Conservation (phyloP, 306 rosid genomes). For the Coriaria nepalensis region DNA sequence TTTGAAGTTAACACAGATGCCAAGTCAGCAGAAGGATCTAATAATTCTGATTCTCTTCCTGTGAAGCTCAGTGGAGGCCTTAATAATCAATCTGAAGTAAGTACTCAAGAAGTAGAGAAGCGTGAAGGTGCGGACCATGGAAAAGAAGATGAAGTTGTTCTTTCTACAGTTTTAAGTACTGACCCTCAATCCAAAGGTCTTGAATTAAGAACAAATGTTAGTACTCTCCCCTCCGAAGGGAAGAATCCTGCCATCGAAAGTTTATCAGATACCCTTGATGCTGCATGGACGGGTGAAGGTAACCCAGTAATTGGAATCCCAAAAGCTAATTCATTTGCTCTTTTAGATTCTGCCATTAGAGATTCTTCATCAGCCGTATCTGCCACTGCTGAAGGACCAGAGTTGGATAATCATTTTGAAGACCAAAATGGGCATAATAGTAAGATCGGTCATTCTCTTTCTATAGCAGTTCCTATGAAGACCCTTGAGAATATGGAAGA, state of each 20-base stretch:
- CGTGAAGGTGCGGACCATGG: background rate
- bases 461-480: constrained; percentile 7
- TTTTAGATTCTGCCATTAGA: constrained; percentile 30
- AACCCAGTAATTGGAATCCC: constrained; percentile 26
- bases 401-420: background rate
- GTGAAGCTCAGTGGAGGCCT: constrained; percentile 2
- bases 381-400: background rate
- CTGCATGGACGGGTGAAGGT: constrained; percentile 70
- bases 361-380: constrained; percentile 21
- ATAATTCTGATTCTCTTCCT: constrained; percentile 2
- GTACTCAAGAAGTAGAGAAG: constrained; percentile 2
- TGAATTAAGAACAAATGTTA: constrained; percentile 26
- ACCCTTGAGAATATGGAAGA: constrained; percentile 9
- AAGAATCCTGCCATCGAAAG: constrained; percentile 33
- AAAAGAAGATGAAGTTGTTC: constrained; percentile 4
- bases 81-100: constrained; percentile 3
- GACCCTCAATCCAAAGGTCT: constrained; percentile 4
- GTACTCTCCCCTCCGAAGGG: constrained; percentile 62
- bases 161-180: background rate
- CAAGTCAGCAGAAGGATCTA: constrained; percentile 25
- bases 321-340: constrained; percentile 24
- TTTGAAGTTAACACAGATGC: background rate
- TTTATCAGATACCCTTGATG: constrained; percentile 83
- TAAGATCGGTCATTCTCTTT: constrained; percentile 5
- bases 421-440: constrained; percentile 4